Conservation (phyloP, 2,329 filamentous ascomycete species). For the Hysterium pulicare region DNA sequence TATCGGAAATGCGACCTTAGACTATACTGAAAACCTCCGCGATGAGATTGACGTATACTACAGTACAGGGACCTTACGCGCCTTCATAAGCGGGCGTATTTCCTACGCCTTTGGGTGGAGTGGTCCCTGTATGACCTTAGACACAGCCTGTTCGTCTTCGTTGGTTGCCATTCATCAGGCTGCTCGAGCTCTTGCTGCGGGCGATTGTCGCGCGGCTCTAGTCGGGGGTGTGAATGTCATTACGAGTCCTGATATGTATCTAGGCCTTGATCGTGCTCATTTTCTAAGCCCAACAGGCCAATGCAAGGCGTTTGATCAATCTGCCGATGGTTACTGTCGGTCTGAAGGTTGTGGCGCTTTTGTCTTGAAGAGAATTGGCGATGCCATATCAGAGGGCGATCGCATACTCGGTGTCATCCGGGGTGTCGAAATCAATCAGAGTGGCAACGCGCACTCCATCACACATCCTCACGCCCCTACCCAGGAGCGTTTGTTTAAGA, state of each 20-base stretch:
- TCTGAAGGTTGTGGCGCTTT: conserved; percentile 50
- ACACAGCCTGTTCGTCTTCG: conserved; percentile 34
- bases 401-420: conserved; percentile 46
- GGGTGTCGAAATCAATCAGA: conserved; percentile 4
- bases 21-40: conserved; percentile 25
- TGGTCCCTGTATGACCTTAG: conserved; percentile 10
- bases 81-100: conserved; percentile 21
- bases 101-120: conserved; percentile 25
- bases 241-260: conserved; percentile 24
- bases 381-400: conserved; percentile 51
- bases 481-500: not conserved
- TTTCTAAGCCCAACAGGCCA: conserved; percentile 46
- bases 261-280: conserved; percentile 34
- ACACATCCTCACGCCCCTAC: not conserved
- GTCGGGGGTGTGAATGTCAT: conserved; percentile 37
- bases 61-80: conserved; percentile 17
- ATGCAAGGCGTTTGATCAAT: conserved; percentile 40
- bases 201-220: conserved; percentile 30
- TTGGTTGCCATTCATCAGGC: conserved; percentile 29
- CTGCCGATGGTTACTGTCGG: conserved; percentile 54
- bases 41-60: conserved; percentile 17
- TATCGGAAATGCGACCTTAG: conserved; percentile 27
- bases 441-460: not conserved
- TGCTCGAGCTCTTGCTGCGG: conserved; percentile 21
- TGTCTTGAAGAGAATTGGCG: conserved; percentile 50